These are phyloP conservation scores for Candida maesae DNA, from an alignment of 805 yeast species.

Conservation along the genomic window DNA sequence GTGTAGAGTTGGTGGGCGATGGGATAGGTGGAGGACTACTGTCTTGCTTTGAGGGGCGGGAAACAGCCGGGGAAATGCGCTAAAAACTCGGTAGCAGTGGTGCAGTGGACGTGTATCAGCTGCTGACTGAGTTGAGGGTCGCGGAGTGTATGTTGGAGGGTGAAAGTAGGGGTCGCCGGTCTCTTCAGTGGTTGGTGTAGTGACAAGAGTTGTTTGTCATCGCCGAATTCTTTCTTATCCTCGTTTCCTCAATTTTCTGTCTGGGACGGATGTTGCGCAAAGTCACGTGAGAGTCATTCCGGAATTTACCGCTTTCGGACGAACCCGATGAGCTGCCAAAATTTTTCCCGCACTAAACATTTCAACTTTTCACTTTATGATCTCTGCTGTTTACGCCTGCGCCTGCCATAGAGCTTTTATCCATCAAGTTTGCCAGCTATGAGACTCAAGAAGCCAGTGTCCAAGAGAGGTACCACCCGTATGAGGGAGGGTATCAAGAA, in stretches of 20 bases:
- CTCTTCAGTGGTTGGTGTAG: not conserved
- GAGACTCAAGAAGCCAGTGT: slow-evolving; percentile 41
- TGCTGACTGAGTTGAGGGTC: too few relatives aligned
- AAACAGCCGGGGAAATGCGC: too few relatives aligned
- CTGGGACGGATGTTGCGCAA: not conserved
- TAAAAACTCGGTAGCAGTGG: too few relatives aligned
- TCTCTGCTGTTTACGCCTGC: not conserved
- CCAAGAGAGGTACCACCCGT: slow-evolving; percentile 88
- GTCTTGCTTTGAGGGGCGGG: too few relatives aligned
- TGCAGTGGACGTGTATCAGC: too few relatives aligned
- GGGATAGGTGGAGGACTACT: too few relatives aligned
- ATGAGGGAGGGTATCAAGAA: slow-evolving; percentile 95
- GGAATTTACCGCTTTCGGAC: slow-evolving; percentile 2
- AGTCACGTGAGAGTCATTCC: slow-evolving; percentile 1
- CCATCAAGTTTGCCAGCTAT: too few relatives aligned
- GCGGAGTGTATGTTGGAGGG: too few relatives aligned
- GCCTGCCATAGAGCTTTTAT: not conserved
- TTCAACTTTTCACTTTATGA: not conserved
- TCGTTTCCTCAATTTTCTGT: not conserved
- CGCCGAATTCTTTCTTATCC: too few relatives aligned
- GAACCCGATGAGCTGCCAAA: slow-evolving; percentile 9
- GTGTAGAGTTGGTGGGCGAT: too few relatives aligned
- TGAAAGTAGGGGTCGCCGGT: not conserved
- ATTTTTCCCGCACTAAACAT: not conserved
- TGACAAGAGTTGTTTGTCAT: not conserved